Conservation (phyloP, 305 asterid species). For the Solanum hybrid region DNA sequence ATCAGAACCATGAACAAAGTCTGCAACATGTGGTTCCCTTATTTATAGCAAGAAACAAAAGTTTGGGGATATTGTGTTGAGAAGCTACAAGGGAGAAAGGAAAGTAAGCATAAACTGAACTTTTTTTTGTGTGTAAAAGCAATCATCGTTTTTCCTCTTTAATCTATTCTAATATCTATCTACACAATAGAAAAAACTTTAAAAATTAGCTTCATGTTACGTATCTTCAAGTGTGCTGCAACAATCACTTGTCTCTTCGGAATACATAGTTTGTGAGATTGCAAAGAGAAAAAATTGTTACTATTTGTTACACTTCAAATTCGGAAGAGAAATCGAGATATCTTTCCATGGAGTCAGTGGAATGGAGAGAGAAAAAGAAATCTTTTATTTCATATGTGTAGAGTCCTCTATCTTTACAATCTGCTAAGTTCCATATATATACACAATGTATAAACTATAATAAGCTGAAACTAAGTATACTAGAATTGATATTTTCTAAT, state of each 20-base stretch:
- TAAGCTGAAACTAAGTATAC: too few relatives aligned
- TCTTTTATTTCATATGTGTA: too few relatives aligned
- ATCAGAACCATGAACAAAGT: slow-evolving; percentile 76
- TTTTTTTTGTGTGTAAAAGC: not conserved
- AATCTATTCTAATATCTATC: not conserved
- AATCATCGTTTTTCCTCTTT: not conserved
- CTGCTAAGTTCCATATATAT: too few relatives aligned
- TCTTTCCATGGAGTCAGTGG: too few relatives aligned
- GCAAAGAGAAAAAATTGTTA: not conserved
- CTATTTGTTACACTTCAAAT: too few relatives aligned
- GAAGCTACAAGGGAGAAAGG: not conserved
- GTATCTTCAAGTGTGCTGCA: not conserved
- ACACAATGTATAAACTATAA: too few relatives aligned
- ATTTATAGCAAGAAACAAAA: slow-evolving; percentile 24
- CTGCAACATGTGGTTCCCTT: slow-evolving; percentile 72
- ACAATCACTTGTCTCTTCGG: not conserved
- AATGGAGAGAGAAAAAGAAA: too few relatives aligned
- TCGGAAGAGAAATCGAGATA: too few relatives aligned
- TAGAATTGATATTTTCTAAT: too few relatives aligned
- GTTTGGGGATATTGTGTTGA: not conserved
- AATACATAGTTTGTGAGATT: not conserved
- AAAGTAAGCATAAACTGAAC: not conserved
- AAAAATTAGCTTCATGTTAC: not conserved
- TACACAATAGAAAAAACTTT: not conserved
- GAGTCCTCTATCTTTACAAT: too few relatives aligned